Base-by-base conservation (phyloP, 148 eudicot species). In the Talinum fruticosum region DNA sequence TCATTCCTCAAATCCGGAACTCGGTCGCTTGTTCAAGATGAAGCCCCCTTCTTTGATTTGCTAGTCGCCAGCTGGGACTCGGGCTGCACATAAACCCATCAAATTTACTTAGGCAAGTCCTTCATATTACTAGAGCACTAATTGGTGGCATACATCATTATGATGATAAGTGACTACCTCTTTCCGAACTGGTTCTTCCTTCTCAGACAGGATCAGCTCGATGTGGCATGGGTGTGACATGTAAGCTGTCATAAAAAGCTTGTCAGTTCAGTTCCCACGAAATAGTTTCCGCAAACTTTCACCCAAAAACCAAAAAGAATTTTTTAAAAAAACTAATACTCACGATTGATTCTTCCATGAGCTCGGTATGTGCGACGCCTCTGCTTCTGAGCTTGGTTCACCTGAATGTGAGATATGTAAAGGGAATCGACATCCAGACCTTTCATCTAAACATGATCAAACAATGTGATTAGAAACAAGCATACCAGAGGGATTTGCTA, bases 181-280 rank as follows among this genome's bases (percentile, higher is more conserved):
- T 64, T 92, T 92, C 85, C 84, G 88, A 35, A 92, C 97, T 2
- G 92, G 71, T 80, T 92, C 97, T 78, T 92, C 97, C 78, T 92
- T 92, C 75, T 92, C 97, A 0, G 97, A 92, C 78, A 92, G 77
- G 53, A 78, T 85, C 85, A 92, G 73, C 82, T 92, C 97, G 75
- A 92, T 92, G 76, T 92, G 97, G 84, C 97, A 92, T 0, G 97
- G 97, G 57, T 89, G 89, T 0, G 97, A 90, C 97, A 92, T 92
- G 83, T 92, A 92, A 6, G 97, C 97, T 92, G 90, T 49, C 45
- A 75, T 71, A 54, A 3, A 13, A 67, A 79, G 47, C 28, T 61
- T 1, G 45, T 66, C 26, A 74, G 41, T 62, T 66, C 26, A 74
- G 41, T 62, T 36, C 18, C 16, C 57, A n/a, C 6, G 23, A 18